Percentiles rank a stretch among this genome's conserved stretches.
Conservation (phyloP, 257 asterid species). For the Schizonepeta tenuifolia region DNA sequence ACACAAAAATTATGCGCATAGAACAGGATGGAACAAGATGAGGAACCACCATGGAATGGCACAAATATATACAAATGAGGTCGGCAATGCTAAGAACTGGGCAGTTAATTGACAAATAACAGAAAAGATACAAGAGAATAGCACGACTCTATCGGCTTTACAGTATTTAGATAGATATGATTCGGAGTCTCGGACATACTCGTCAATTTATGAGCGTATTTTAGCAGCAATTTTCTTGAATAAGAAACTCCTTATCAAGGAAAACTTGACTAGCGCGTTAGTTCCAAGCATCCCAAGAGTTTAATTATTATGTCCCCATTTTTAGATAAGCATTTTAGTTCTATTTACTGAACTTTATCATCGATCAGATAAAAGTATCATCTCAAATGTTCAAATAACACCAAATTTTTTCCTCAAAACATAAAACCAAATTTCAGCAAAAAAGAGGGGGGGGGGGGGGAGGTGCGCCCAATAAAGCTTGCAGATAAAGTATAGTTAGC, state of each 20-base stretch:
- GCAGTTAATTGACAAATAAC: constrained; percentile 16
- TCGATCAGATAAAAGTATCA: constrained; percentile 6
- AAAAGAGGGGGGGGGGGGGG: too few relatives aligned
- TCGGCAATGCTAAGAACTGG: not conserved
- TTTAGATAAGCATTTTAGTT: constrained; percentile 8
- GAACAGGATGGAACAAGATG: constrained; percentile 22
- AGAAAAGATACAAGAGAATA: constrained; percentile 14
- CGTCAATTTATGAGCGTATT: constrained; percentile 5
- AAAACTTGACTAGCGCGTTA: constrained; percentile 3
- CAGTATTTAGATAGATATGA: constrained; percentile 5
- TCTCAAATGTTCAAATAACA: constrained; percentile 21
- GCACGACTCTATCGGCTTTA: constrained; percentile 9
- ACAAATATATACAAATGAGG: constrained; percentile 10
- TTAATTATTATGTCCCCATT: constrained; percentile 8
- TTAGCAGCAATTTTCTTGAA: not conserved
- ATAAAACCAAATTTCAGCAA: too few relatives aligned
- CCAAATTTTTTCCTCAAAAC: too few relatives aligned
- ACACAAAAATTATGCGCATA: constrained; percentile 24
- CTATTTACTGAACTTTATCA: constrained; percentile 18
- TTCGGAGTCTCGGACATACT: constrained; percentile 25
- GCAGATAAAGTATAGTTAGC: constrained; percentile 21
- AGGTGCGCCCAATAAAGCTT: constrained; percentile 25
- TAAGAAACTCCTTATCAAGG: constrained; percentile 12
- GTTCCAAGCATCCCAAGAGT: constrained; percentile 10
- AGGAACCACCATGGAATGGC: constrained; percentile 2